phyloP scores from a whole-genome alignment of 805 yeast species.

The Hanseniaspora lachancei region DNA sequence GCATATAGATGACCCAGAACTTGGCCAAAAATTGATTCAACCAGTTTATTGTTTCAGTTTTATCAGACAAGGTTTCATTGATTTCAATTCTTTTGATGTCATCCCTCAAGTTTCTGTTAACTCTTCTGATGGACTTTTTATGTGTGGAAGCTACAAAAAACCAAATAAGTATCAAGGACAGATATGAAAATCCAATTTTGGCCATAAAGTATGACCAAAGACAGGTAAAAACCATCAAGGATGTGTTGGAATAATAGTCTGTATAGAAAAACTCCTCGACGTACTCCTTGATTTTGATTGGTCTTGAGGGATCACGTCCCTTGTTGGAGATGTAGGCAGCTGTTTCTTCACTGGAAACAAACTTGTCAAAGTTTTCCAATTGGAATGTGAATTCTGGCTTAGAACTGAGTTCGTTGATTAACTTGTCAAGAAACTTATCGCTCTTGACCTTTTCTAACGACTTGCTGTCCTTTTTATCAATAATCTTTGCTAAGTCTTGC shows the following conservation, averaged over 20 bases:
- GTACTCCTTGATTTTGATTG: conserved; percentile 36
- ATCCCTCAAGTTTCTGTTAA: conserved; percentile 60
- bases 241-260: conserved; percentile 61
- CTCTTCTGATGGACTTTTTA: conserved; percentile 60
- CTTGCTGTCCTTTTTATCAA: neutral
- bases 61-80: conserved; percentile 48
- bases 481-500: conserved; percentile 16
- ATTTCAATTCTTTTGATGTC: conserved; percentile 57
- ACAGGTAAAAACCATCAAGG: conserved; percentile 54
- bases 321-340: conserved; percentile 14
- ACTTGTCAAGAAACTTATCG: neutral
- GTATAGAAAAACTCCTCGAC: conserved; percentile 56
- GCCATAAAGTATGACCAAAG: conserved; percentile 60
- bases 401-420: neutral
- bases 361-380: conserved; percentile 28
- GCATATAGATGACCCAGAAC: conserved; percentile 84
- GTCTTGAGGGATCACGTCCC: neutral
- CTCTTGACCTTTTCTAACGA: neutral
- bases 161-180: conserved; percentile 47
- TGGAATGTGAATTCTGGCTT: conserved; percentile 21
- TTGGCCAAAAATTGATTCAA: conserved; percentile 61
- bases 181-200: conserved; percentile 48
- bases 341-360: conserved; percentile 18
- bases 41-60: conserved; percentile 70
- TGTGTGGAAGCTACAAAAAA: conserved; percentile 54